Base-by-base conservation (phyloP, 2,329 filamentous ascomycete species). In the Hypoxylon sp. region DNA sequence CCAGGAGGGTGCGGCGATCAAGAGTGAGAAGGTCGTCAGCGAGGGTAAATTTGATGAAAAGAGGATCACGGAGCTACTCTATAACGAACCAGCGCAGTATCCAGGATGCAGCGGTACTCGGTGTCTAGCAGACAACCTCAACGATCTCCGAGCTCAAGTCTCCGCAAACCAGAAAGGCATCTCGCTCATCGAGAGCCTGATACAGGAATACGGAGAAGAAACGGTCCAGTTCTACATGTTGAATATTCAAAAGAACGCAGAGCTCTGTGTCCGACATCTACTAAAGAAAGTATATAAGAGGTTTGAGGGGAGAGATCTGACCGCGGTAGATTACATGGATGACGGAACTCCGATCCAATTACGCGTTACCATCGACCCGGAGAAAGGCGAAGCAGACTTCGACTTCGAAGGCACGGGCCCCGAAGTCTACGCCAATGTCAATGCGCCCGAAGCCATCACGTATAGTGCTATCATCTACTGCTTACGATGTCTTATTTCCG, bases 381-480 rank as follows among this genome's bases (percentile, higher is more conserved):
- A 89, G 1, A 90, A 92, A 65, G 91, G 91, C 14, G 91, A 92
- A 69, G 91, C 91, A 0, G 81, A 90, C 0, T 93, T 94, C 74
- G 91, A 94, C 75, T 94, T 94, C 74, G 84, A 82, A 0, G 91
- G 91, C 17, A 93, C 91, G 0, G 91, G 91, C 0, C 89, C 90
- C 0, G 90, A 94, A 78, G 90, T 92, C 11, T 92, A 92, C 73
- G 90, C 84, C 34, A 93, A 93, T 72, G 90, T 89, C 79, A 93
- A 93, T 74, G 91, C 91, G 0, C 91, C 91, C 0, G 88, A 92
- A 79, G 91, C 91, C 1, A 90, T 94, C 45, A 93, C 91, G 0
- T 93, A 92, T 79, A 90, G 86, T 2, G 91, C 91, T 23, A 93
- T 93, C 73, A 93, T 94, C 73, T 94, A 94, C 82, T 93, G 90